A percentile compares a stretch with the other conserved stretches of the same genome.
These are phyloP conservation scores for Colletotrichum musae DNA, from an alignment of 2,329 filamentous ascomycete genomes.

Conservation along the genomic window DNA sequence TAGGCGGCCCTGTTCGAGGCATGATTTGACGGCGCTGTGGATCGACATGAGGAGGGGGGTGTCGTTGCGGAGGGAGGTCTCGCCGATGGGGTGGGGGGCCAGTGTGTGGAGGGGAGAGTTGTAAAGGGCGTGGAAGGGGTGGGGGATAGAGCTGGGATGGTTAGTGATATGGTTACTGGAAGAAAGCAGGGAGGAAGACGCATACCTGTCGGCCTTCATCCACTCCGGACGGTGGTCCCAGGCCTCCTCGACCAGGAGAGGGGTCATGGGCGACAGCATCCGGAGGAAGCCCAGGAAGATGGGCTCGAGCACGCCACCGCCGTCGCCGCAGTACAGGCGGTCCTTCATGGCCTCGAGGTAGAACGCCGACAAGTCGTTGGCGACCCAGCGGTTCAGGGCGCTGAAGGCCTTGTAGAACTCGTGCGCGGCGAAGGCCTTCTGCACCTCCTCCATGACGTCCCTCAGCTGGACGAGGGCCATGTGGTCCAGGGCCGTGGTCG, in stretches of 20 bases:
- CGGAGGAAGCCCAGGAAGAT: constrained; percentile 81
- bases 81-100: constrained; percentile 55
- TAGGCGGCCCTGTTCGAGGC: constrained; percentile 80
- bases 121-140: constrained; percentile 65
- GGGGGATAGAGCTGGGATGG: constrained; percentile 44
- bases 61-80: constrained; percentile 57
- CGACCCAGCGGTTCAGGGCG: constrained; percentile 84
- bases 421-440: constrained; percentile 75
- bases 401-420: constrained; percentile 87
- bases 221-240: constrained; percentile 82
- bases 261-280: constrained; percentile 86
- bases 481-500: constrained; percentile 75
- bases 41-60: constrained; percentile 66
- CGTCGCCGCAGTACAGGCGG: constrained; percentile 86
- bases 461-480: constrained; percentile 84
- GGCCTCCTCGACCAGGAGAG: constrained; percentile 88
- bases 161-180: not conserved
- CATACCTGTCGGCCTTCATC: constrained; percentile 67
- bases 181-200: constrained; percentile 49
- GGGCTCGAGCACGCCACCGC: constrained; percentile 73
- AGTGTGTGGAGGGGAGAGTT: constrained; percentile 58
- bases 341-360: constrained; percentile 96
- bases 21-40: constrained; percentile 78
- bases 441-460: constrained; percentile 75
- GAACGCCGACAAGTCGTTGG: constrained; percentile 88